These are phyloP conservation scores for Thelonectria discophora DNA, from an alignment of 2,329 filamentous ascomycete species.

Conservation along the genomic window DNA sequence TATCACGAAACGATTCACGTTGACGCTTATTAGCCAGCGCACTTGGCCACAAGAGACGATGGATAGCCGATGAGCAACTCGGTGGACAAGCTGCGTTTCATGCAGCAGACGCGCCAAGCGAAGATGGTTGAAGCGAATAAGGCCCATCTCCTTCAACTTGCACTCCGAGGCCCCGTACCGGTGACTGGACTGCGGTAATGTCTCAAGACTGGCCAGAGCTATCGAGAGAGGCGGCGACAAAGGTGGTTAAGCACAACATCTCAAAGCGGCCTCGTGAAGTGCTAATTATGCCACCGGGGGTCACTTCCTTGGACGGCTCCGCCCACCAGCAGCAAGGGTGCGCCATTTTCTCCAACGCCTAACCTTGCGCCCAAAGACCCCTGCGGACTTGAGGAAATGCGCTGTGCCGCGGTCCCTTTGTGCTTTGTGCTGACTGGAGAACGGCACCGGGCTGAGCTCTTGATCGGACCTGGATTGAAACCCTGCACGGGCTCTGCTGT, in stretches of 20 bases:
- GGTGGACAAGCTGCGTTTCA: not conserved
- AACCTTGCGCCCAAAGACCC: constrained; percentile 20
- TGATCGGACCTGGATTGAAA: constrained; percentile 4
- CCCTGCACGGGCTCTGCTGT: constrained; percentile 5
- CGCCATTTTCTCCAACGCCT: constrained; percentile 31
- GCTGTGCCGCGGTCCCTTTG: constrained; percentile 10
- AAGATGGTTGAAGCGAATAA: not conserved
- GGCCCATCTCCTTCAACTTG: constrained; percentile 4
- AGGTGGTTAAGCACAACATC: constrained; percentile 11
- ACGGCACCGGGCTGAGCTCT: not conserved
- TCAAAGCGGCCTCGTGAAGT: constrained; percentile 11
- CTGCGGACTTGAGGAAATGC: constrained; percentile 13
- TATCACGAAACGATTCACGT: constrained; percentile 4
- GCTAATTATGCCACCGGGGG: not conserved
- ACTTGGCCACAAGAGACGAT: not conserved
- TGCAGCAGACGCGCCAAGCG: not conserved
- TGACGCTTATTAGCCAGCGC: not conserved
- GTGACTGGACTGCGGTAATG: not conserved
- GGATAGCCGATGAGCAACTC: not conserved
- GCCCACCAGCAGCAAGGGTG: constrained; percentile 23
- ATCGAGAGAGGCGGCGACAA: constrained; percentile 11
- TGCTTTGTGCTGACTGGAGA: constrained; percentile 5
- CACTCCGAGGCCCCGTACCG: not conserved
- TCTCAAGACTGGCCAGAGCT: constrained; percentile 9
- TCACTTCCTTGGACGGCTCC: constrained; percentile 5